These are phyloP conservation scores for Eragrostis tef DNA, from an alignment of 202 grass and related monocot species.

Conservation along the genomic window DNA sequence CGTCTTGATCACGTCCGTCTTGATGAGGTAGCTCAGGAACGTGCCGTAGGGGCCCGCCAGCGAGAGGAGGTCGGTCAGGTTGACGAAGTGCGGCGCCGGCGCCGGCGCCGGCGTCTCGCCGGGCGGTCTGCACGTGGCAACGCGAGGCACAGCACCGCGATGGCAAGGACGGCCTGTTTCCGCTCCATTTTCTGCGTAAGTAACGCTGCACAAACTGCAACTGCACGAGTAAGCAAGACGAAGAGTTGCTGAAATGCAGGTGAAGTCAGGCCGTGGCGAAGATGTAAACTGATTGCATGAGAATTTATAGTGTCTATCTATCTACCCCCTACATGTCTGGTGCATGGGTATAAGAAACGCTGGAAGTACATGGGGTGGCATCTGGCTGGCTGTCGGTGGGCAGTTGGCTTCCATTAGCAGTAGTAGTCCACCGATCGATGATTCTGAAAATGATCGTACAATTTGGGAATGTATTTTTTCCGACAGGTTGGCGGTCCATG, in stretches of 20 bases:
- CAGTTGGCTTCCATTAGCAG: not conserved
- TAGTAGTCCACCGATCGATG: not conserved
- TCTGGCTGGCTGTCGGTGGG: conserved; percentile 31
- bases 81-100: conserved; percentile 42
- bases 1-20: conserved; percentile 49
- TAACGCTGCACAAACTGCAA: not conserved
- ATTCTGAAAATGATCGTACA: not conserved
- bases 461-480: conserved; percentile 17
- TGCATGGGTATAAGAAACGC: not conserved
- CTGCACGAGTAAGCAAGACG: not conserved
- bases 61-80: conserved; percentile 49
- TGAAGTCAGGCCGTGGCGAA: not conserved
- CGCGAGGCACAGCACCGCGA: conserved; percentile 31
- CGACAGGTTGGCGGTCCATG: not conserved
- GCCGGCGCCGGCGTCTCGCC: conserved; percentile 42
- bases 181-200: conserved; percentile 23
- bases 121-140: not conserved
- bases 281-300: not conserved
- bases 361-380: conserved; percentile 28
- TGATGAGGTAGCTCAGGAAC: conserved; percentile 45
- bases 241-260: not conserved
- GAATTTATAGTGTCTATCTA: conserved; percentile 22
- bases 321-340: too few species aligned
- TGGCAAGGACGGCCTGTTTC: not conserved
- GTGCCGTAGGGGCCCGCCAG: conserved; percentile 43